Evolutionary conservation across 148 eudicot species (phyloP), one percentile per base, ranked within the genome.

Genomic region (Beta vulgaris): DNA sequence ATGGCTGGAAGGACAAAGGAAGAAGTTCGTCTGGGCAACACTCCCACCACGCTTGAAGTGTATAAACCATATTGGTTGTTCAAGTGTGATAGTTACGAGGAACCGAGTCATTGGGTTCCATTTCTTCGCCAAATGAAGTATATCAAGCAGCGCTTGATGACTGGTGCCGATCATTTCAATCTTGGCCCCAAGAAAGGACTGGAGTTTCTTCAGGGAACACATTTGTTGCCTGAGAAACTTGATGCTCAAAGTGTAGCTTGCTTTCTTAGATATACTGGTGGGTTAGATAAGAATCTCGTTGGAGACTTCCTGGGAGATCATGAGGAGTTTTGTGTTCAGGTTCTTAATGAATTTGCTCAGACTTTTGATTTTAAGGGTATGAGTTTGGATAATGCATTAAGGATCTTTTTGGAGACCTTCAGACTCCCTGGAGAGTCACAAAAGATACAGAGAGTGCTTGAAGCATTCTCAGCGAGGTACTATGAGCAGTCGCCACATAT

Each of bases 281-380:
- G 98, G 28, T 83, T 94, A 73, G 98, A 94, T 86, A 94, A 94
- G 85, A 89, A 82, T 86, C 89, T 91, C 71, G 84, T 94, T 53
- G 98, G 98, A 31, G 97, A 94, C 76, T 94, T 81, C 77, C 82
- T 94, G 61, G 98, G 97, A 55, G 90, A 88, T 83, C 98, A 94
- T 68, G 98, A 94, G 35, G 97, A 90, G 61, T 94, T 91, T 77
- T 87, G 87, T 75, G 88, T 94, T 63, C 89, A 90, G 81, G 98
- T 94, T 71, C 97, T 94, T 78, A 87, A 94, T 68, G 96, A 90
- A 82, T 94, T 94, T 81, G 90, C 97, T 39, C 79, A 80, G 81
- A 88, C 97, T 66, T 92, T 76, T 76, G 79, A 68, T 76, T 76
- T 76, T 68, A 34, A 40, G 68, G 73, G 73, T 5, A 76, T 76